These are phyloP conservation scores for Claviceps humidiphila DNA, from an alignment of 2,329 filamentous ascomycete genomes.

Conservation along the genomic window DNA sequence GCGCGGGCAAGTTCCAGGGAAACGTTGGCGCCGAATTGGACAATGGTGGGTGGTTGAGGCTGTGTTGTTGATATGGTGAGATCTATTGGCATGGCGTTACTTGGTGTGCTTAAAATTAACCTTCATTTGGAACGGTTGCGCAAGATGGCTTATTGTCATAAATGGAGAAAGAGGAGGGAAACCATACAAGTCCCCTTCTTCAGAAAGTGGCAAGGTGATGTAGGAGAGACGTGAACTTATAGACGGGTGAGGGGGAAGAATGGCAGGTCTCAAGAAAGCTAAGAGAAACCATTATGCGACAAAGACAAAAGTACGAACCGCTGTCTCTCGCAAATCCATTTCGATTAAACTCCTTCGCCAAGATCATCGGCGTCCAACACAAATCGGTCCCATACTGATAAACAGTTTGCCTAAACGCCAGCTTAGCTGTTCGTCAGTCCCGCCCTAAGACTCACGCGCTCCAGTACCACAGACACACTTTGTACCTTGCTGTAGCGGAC, in stretches of 20 bases:
- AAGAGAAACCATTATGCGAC: no score
- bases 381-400: conserved; percentile 52
- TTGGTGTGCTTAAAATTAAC: no score
- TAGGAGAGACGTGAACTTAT: no score
- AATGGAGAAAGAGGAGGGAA: no score
- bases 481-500: conserved; percentile 48
- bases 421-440: conserved; percentile 23
- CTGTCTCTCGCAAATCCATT: conserved; percentile 45
- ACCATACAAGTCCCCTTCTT: no score
- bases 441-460: not conserved
- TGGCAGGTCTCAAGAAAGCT: no score
- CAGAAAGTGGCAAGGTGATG: no score
- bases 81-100: conserved; percentile 24
- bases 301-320: conserved; percentile 23
- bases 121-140: no score
- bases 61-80: conserved; percentile 44
- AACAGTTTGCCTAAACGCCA: conserved; percentile 57
- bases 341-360: conserved; percentile 56
- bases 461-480: no score
- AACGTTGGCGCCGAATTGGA: conserved; percentile 53
- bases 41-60: conserved; percentile 45
- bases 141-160: no score
- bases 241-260: no score
- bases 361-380: conserved; percentile 60
- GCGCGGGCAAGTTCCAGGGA: conserved; percentile 50